Base-by-base conservation (phyloP, 108 stramenopile species). In the Stephanodiscus triporus region DNA sequence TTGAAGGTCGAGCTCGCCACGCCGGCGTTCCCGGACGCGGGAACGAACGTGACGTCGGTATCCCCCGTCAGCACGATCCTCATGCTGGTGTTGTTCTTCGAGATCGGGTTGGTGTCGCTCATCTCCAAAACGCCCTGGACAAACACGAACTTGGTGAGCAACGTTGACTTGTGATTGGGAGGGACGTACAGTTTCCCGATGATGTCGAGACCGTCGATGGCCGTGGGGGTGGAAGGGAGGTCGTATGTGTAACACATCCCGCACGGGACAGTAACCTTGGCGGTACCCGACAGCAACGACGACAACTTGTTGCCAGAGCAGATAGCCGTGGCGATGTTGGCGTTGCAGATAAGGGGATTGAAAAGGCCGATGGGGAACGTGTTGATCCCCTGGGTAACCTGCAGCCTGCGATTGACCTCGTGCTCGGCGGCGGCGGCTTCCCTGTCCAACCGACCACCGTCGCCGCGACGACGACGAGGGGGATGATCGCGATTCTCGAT, bases 121-220 rank as follows among this genome's bases (percentile, higher is more conserved):
- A 90, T 87, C 37, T 86, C 75, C 19, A 88, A 65, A 50, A 86
- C 85, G 20, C 89, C 89, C 63, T 90, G 89, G n/a, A 90, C 87
- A 14, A 87, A 76, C 19, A 90, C 75, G 40, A 50, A 84, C 38
- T 87, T 81, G 13, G 89, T 90, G 11, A 11, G 14, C n/a, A 90
- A 58, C 0, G 83, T 86, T 0, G 85, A 54, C 42, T 55, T 60
- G 47, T 73, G 62, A 29, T 80, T 80, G 2, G 75, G 56, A 14
- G 87, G 87, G 49, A 90, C 64, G 45, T 65, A 54, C 8, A 90
- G 78, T 43, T 83, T 87, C 40, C 89, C 89, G 13, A 49, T 27
- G 48, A 90, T 80, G 47, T 85, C 76, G 8, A 90, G 63, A 3
- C 89, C 89, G 14, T 59, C 64, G 9, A 78, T 73, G 23, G 72